Evolutionary conservation across 306 rosid species (phyloP), one percentile per base, ranked within the genome.

Genomic region (Glycine tomentella): DNA sequence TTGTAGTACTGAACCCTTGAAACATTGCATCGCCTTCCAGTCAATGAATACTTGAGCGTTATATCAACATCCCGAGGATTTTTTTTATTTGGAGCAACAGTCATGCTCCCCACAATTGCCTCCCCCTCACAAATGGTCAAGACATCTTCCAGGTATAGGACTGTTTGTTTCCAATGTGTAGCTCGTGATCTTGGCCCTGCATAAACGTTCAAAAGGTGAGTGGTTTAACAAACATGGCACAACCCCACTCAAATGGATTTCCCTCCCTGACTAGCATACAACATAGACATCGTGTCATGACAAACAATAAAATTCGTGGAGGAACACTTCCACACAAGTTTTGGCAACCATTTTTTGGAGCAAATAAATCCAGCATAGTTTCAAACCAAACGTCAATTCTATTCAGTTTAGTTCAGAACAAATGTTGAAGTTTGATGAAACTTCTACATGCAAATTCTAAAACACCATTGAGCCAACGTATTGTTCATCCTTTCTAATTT

Each of bases 161-260:
- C 97, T 13, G 98, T 95, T 87, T 95, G 99, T 87, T 95, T 95
- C 99, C 99, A 95, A 77, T 95, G 99, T 4, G 99, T 96, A 12
- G 86, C 77, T 31, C 97, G 85, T 5, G 99, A 93, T 73, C 89
- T 91, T 16, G 99, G 99, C 57, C 99, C 99, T 96, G 90, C 81
- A 76, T 69, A 25, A 25, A n/a, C n/a, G 66, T 69, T 62, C 78
- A 71, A 13, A 12, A 17, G 14, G 31, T 25, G 31, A 25, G 31
- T 25, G 31, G 66, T 45, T 12, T 42, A 61, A 72, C 61, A 13
- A 72, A 10, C 55, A 16, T 10, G 52, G 51, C 14, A 82, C 62
- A 72, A 49, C 31, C 31, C 31, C 31, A 25, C 31, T 25, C 31
- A 25, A 25, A 25, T 25, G 31, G 31, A 25, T 25, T 25, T 25